phyloP scores from a whole-genome alignment of 2,329 filamentous ascomycete species.

The Sclerotiophoma versabilis region DNA sequence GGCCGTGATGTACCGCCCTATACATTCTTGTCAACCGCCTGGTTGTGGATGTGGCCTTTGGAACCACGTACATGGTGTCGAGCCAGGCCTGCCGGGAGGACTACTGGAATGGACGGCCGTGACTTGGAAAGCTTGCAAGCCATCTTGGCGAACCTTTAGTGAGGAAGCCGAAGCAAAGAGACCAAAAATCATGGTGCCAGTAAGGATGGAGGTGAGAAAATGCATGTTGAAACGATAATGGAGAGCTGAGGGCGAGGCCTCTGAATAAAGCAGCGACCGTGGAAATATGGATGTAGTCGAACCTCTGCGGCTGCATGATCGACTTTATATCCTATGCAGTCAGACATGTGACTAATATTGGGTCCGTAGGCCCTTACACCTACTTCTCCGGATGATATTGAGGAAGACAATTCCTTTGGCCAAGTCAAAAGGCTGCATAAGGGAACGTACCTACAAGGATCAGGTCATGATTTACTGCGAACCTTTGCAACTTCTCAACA shows the following conservation, averaged over 20 bases:
- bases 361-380: neutral
- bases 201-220: conserved; percentile 13
- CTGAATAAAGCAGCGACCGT: too few species aligned
- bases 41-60: neutral
- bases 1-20: conserved; percentile 29
- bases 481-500: neutral
- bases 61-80: neutral
- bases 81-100: neutral
- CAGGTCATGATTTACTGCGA: neutral
- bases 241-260: too few species aligned
- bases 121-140: conserved; percentile 32
- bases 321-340: neutral
- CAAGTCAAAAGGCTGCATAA: neutral
- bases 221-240: conserved; percentile 18
- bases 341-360: too few species aligned
- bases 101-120: conserved; percentile 4
- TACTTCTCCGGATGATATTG: neutral
- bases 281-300: too few species aligned
- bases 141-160: conserved; percentile 17
- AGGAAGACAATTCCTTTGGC: neutral
- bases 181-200: conserved; percentile 6
- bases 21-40: conserved; percentile 25
- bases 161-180: conserved; percentile 12
- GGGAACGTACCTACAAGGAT: neutral
- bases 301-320: too few species aligned